These are phyloP conservation scores for Anacardium occidentale DNA, from an alignment of 345 rosid species.

Conservation along the genomic window DNA sequence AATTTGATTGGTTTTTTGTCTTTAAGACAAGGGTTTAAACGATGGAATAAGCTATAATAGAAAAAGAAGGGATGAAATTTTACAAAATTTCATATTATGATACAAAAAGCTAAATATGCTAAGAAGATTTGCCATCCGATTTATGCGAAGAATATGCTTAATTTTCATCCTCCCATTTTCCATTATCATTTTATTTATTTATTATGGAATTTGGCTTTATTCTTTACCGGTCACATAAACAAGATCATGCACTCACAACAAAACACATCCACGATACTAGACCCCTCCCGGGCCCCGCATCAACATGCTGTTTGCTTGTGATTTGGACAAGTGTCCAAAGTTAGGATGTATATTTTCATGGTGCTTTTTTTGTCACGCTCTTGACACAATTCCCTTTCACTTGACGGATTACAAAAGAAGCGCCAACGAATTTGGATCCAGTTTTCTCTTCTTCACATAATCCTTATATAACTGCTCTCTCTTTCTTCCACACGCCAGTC, in stretches of 20 bases:
- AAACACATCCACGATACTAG: background rate
- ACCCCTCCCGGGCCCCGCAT: background rate
- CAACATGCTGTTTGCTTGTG: background rate
- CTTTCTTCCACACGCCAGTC: background rate
- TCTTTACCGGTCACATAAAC: background rate
- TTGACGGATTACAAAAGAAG: conserved; percentile 26
- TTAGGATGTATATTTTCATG: background rate
- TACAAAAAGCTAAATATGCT: too few species aligned
- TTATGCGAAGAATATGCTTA: background rate
- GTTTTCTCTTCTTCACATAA: conserved; percentile 11
- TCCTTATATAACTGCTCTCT: background rate
- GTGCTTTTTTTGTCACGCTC: background rate
- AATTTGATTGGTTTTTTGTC: too few species aligned
- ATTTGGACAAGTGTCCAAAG: conserved; percentile 14
- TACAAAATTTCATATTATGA: too few species aligned
- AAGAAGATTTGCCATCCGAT: too few species aligned
- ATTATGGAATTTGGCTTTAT: background rate
- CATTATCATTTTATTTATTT: background rate
- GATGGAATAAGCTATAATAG: too few species aligned
- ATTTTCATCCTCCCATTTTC: conserved; percentile 1
- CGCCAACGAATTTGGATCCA: conserved; percentile 61
- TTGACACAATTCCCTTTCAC: background rate
- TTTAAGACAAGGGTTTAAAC: too few species aligned
- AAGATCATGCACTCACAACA: background rate
- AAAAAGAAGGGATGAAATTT: too few species aligned